Conservation (phyloP, 2,329 filamentous ascomycete species). For the Rachicladosporium sp. region DNA sequence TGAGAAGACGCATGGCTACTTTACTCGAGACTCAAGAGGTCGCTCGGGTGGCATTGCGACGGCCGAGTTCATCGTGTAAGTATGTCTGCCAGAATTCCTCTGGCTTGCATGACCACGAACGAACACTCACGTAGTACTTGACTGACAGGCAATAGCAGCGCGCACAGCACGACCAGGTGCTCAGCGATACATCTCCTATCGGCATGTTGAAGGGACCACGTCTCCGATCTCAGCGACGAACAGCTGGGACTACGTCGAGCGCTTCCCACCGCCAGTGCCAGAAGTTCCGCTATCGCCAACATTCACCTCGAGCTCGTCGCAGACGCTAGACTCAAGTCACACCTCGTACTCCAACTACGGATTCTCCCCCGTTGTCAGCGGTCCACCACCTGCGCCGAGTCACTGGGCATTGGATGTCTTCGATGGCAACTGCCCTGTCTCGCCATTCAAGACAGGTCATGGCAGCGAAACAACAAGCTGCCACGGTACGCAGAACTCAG, state of each 20-base stretch:
- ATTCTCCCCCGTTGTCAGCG: neutral
- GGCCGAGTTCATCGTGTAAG: too few relatives aligned
- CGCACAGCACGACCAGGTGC: too few relatives aligned
- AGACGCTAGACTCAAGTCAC: constrained; percentile 24
- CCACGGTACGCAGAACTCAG: constrained; percentile 6
- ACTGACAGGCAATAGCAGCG: neutral
- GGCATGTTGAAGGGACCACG: too few relatives aligned
- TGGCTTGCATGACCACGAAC: too few relatives aligned
- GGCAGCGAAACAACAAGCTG: constrained; percentile 12
- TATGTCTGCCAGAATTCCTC: too few relatives aligned
- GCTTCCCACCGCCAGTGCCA: constrained; percentile 21
- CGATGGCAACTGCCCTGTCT: constrained; percentile 28
- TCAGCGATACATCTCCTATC: too few relatives aligned
- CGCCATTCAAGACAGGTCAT: constrained; percentile 5
- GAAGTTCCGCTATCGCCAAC: constrained; percentile 30
- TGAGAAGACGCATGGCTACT: too few relatives aligned
- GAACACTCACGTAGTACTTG: too few relatives aligned
- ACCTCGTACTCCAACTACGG: constrained; percentile 17
- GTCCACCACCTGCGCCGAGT: neutral
- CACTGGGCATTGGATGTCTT: constrained; percentile 36
- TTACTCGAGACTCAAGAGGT: too few relatives aligned
- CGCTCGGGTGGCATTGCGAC: too few relatives aligned
- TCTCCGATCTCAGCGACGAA: too few relatives aligned
- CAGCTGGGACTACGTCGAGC: too few relatives aligned
- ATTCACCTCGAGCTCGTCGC: constrained; percentile 31